Conservation (phyloP, 441 rosid genomes). For the Gossypium trilobum region DNA sequence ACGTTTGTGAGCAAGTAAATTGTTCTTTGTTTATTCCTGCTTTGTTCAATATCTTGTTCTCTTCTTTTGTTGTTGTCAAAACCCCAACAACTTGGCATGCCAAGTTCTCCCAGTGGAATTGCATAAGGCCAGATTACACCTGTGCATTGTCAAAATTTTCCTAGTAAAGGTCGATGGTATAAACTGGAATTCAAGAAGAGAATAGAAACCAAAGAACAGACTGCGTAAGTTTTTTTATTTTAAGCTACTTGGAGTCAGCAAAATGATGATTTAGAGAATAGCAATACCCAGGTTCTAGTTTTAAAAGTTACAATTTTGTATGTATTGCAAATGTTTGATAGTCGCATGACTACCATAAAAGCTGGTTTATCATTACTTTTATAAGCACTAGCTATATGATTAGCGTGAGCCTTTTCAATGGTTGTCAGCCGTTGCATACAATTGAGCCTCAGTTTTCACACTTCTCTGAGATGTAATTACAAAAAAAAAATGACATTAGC, state of each 20-base stretch:
- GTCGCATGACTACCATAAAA: slow-evolving; percentile 14
- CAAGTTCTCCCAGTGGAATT: slow-evolving; percentile 16
- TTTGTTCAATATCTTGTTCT: too few species aligned
- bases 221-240: neutral
- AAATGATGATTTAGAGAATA: neutral
- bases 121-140: neutral
- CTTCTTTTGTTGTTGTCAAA: too few species aligned
- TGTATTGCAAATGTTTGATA: neutral
- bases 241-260: neutral
- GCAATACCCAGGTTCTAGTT: neutral
- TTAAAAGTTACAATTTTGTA: neutral
- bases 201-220: neutral
- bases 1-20: too few species aligned
- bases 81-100: slow-evolving; percentile 1
- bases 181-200: neutral
- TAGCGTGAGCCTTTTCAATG: slow-evolving; percentile 1
- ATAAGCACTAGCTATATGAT: slow-evolving; percentile 13
- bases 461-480: neutral
- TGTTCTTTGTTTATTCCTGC: too few species aligned
- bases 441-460: neutral
- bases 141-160: neutral
- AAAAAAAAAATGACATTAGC: neutral
- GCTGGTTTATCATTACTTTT: slow-evolving; percentile 13
- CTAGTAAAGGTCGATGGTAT: slow-evolving; percentile 10
- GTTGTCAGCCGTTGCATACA: neutral